Evolutionary conservation across 2,329 filamentous ascomycete genomes (phyloP).

Genomic region (Xylaria arbuscula): DNA sequence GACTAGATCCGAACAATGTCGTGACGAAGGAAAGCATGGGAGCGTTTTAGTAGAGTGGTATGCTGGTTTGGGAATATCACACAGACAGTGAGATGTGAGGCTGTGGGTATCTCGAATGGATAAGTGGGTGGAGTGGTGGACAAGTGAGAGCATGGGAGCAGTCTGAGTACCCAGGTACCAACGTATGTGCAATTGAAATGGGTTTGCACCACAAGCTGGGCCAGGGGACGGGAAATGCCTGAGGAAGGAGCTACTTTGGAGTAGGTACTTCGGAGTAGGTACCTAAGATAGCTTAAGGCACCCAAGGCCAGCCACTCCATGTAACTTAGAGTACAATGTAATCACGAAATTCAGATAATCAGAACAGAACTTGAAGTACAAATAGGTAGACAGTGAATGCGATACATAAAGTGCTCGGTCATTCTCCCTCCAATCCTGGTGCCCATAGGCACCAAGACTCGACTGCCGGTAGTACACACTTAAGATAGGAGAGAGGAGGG

Average conservation of each 20-base stretch:
- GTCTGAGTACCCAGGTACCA: too few species aligned
- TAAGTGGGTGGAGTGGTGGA: neutral
- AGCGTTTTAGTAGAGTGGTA: neutral
- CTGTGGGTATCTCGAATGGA: neutral
- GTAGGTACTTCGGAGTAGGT: neutral
- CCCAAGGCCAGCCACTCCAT: neutral
- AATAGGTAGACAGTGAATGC: too few species aligned
- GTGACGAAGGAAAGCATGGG: neutral
- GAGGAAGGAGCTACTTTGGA: neutral
- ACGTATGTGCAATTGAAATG: too few species aligned
- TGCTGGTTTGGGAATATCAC: neutral
- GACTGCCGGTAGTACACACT: neutral
- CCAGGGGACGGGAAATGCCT: neutral
- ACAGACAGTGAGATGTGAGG: neutral
- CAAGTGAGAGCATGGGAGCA: neutral
- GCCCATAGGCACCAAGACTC: neutral
- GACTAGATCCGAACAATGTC: neutral
- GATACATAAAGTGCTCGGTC: too few species aligned
- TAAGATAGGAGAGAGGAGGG: neutral
- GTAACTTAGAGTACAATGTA: neutral
- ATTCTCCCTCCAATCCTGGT: neutral
- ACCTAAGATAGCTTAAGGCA: neutral
- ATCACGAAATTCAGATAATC: too few species aligned
- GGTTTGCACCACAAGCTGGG: neutral
- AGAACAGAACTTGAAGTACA: too few species aligned